A percentile compares a stretch with the other conserved stretches of the same genome.
Evolutionary conservation across 768 basidiomycete species (phyloP).

Genomic region (Mycena galopus): DNA sequence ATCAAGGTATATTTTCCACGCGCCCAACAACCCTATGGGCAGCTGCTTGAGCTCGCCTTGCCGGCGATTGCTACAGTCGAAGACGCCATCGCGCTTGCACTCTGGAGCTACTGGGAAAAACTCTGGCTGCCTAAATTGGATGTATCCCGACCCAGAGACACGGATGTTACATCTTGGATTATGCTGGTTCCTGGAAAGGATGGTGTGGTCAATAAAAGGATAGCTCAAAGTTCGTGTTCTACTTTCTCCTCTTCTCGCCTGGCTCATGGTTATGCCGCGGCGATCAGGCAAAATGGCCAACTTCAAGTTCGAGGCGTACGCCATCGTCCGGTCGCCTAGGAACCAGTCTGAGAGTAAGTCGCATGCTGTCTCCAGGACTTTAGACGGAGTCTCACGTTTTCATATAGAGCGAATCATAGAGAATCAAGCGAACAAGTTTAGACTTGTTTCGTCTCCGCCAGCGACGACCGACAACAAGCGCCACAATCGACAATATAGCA

Average conservation of each 20-base stretch:
- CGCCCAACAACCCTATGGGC: constrained; percentile 57
- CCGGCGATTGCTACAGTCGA: constrained; percentile 77
- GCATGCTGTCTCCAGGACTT: not conserved
- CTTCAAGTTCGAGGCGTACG: constrained; percentile 24
- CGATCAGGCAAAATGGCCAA: constrained; percentile 15
- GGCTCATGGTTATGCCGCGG: not conserved
- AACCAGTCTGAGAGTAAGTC: constrained; percentile 27
- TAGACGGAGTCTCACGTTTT: not conserved
- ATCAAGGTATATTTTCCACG: constrained; percentile 77
- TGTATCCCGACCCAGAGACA: constrained; percentile 40
- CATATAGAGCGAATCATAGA: constrained; percentile 20
- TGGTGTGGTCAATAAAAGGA: constrained; percentile 27
- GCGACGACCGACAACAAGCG: not conserved
- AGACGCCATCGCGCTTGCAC: constrained; percentile 78
- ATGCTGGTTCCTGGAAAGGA: constrained; percentile 27
- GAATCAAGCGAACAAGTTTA: constrained; percentile 23
- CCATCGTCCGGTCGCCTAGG: constrained; percentile 26
- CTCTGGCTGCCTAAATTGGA: constrained; percentile 68
- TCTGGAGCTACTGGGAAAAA: constrained; percentile 79
- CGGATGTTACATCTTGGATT: constrained; percentile 21
- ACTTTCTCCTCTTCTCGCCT: not conserved
- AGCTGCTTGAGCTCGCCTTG: constrained; percentile 64
- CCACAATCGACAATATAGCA: constrained; percentile 17
- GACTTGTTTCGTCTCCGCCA: constrained; percentile 3
- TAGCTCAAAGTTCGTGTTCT: constrained; percentile 25